Conservation (phyloP, 768 basidiomycete genomes). For the Calocybe cyanea region DNA sequence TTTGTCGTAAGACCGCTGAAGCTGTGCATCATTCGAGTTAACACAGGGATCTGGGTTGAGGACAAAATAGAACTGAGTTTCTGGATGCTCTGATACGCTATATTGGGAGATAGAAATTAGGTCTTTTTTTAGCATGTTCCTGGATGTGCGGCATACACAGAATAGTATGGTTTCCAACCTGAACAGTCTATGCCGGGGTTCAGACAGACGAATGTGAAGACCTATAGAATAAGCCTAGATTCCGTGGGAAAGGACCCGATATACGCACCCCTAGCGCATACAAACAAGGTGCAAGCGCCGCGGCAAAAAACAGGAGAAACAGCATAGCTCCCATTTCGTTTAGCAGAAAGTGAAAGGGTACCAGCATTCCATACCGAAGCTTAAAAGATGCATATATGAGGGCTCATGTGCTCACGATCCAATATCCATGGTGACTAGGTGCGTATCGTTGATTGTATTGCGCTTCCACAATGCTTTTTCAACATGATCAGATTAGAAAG, state of each 20-base stretch:
- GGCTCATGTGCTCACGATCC: no score
- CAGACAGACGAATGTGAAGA: neutral
- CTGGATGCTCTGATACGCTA: constrained; percentile 4
- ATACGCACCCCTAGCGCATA: constrained; percentile 2
- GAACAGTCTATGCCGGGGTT: constrained; percentile 1
- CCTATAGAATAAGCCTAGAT: neutral
- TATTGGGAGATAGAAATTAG: neutral
- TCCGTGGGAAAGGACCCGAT: neutral
- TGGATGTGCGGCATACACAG: neutral
- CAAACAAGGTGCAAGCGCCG: neutral
- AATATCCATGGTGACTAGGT: no score
- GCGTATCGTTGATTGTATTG: no score
- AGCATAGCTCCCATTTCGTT: no score
- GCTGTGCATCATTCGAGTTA: constrained; percentile 6
- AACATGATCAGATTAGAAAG: no score
- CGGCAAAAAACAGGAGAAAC: neutral
- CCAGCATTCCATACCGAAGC: no score
- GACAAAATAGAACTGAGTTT: constrained; percentile 6
- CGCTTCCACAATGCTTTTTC: no score
- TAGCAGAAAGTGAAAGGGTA: no score
- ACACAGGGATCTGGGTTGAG: constrained; percentile 6
- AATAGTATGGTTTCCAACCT: neutral
- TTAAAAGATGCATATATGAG: no score
- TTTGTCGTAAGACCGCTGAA: neutral
- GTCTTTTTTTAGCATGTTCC: no score